Base-by-base conservation (phyloP, 441 rosid species). In the Erodium moschatum region DNA sequence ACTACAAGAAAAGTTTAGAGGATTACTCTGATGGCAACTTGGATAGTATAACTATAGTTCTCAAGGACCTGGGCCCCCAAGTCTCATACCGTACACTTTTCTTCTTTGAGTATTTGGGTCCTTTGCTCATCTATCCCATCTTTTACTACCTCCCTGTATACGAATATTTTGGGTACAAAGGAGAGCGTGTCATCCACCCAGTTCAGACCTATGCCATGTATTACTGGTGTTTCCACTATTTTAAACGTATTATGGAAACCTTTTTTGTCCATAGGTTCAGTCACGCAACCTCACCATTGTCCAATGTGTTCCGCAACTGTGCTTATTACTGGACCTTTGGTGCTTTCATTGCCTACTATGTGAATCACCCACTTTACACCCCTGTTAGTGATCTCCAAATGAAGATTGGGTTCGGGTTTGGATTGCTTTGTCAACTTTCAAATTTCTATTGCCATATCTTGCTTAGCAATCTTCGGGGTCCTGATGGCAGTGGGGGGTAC, bases 1-100 rank as follows among this genome's bases (percentile, higher is more conserved):
- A 67, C 79, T 80, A 77, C 85, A 88, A 81, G 83, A 89, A 89
- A 78, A 76, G 84, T 72, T 90, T 93, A 29, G 76, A 84, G 73
- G 93, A 86, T 38, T 93, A 93, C 74, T 69, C 66, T 66, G 90
- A 87, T 82, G 93, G 87, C 56, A 88, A 87, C 77, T 73, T 67
- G 1, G 78, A 74, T 61, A 80, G 68, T 64, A 65, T 91, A 71
- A 89, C 91, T 35, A 82, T 93, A 48, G 83, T 91, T 70, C 86
- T 93, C 75, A 93, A 89, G 86, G 98, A 93, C 81, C 80, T 93
- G 70, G 98, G 98, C 60, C 86, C 92, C n/a, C 98, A 93, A 85
- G 95, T 93, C 72, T 91, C 93, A n/a, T 91, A 93, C 77, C 88
- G 87, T 16, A 93, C 83, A 1, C 95, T 93, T 72, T 93, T 93